Percentiles rank a stretch among this genome's conserved stretches.
Conservation (phyloP, 1,139 yeast genomes). For the Scheffersomyces titani region DNA sequence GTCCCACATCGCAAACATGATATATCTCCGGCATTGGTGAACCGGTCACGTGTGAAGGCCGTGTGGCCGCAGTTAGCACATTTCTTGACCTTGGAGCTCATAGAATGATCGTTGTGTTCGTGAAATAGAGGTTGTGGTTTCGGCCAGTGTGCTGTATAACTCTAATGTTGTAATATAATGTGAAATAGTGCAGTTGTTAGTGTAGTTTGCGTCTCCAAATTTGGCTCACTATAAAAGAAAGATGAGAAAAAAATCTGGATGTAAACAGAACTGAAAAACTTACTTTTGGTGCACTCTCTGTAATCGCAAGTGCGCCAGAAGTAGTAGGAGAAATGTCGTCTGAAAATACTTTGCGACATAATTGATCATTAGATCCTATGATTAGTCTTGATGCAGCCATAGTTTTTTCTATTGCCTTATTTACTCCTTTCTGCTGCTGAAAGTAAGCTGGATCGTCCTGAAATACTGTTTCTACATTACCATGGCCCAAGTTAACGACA, state of each 20-base stretch:
- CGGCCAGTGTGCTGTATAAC: neutral
- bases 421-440: neutral
- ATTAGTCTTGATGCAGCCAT: neutral
- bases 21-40: constrained; percentile 69
- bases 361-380: neutral
- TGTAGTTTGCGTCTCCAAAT: neutral
- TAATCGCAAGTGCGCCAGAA: neutral
- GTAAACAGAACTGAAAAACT: neutral
- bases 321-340: neutral
- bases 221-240: neutral
- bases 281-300: neutral
- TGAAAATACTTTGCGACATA: neutral
- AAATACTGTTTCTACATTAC: neutral
- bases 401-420: too few species aligned
- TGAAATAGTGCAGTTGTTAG: neutral
- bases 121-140: neutral
- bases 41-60: constrained; percentile 31
- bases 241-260: neutral
- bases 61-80: constrained; percentile 38
- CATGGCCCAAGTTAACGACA: neutral
- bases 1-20: constrained; percentile 84
- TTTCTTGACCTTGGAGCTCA: constrained; percentile 13
- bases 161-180: neutral
- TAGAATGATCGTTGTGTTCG: constrained; percentile 2
- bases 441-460: neutral